Evolutionary conservation across 2,329 filamentous ascomycete species (phyloP).

Genomic region (Monilinia fructigena): DNA sequence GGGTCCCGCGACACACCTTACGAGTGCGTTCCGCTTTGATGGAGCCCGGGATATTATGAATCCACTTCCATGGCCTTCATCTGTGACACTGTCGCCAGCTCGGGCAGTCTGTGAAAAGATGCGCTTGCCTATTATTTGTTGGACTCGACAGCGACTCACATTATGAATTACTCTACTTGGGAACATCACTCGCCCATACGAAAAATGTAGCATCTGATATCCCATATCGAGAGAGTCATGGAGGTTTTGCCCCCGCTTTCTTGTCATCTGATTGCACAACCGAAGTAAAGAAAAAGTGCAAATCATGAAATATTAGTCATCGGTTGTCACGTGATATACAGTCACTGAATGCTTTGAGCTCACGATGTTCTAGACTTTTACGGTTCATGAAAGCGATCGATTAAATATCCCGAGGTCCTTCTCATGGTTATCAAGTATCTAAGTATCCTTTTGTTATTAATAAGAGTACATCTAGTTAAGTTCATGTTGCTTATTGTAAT

Average conservation of each 20-base stretch:
- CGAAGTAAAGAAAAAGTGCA: background rate
- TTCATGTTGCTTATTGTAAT: slow-evolving; percentile 7
- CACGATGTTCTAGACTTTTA: background rate
- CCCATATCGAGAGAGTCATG: slow-evolving; percentile 15
- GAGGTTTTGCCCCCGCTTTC: background rate
- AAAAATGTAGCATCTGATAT: slow-evolving; percentile 7
- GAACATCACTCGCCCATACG: slow-evolving; percentile 9
- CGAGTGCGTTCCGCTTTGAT: background rate
- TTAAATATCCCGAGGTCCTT: background rate
- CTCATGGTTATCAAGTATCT: background rate
- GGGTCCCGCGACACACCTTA: background rate
- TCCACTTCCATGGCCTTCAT: background rate
- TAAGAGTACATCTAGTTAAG: background rate
- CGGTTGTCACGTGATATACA: background rate
- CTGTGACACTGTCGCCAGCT: background rate
- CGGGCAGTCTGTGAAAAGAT: slow-evolving; percentile 5
- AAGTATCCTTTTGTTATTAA: background rate
- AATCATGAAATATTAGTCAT: slow-evolving; percentile 4
- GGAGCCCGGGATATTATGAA: background rate
- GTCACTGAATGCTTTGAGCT: background rate
- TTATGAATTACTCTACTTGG: background rate
- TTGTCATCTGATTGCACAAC: too few relatives aligned
- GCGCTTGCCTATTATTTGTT: background rate
- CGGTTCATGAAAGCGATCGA: background rate
- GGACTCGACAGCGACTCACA: background rate